Percentiles rank a stretch among this genome's conserved stretches.
phyloP scores from a whole-genome alignment of 192 early-diverging fungal species.

The Entophlyctis luteolus region DNA sequence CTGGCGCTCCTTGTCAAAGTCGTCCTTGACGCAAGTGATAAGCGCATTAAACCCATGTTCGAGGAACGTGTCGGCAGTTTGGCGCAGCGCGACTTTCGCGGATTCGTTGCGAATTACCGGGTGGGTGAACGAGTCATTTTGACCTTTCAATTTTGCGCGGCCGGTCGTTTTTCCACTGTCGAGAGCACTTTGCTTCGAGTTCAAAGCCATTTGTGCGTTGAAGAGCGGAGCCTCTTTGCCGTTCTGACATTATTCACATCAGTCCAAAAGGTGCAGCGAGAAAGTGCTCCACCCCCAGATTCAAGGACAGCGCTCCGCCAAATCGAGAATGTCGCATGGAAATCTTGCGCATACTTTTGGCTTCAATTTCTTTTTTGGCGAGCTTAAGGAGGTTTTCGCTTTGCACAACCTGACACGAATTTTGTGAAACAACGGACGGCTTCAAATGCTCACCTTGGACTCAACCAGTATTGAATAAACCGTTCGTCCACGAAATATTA shows the following conservation, averaged over 20 bases:
- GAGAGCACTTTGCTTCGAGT: conserved; percentile 12
- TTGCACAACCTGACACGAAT: background rate
- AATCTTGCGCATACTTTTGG: conserved; percentile 7
- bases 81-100: conserved; percentile 21
- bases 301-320: conserved; percentile 42
- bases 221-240: conserved; percentile 4
- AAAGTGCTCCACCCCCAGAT: conserved; percentile 27
- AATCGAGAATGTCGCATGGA: conserved; percentile 42
- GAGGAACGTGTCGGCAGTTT: conserved; percentile 33
- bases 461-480: conserved; percentile 36
- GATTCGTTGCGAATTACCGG: conserved; percentile 6
- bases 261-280: background rate
- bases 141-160: background rate
- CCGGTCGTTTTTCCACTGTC: conserved; percentile 18
- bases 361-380: conserved; percentile 16
- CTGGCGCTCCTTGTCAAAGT: conserved; percentile 41
- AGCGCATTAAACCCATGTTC: conserved; percentile 48
- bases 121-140: conserved; percentile 4
- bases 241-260: background rate
- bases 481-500: conserved; percentile 54
- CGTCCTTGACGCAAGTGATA: conserved; percentile 34
- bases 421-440: background rate
- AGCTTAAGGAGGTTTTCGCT: conserved; percentile 19
- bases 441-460: background rate
- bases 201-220: background rate